Base-by-base conservation (phyloP, 192 early-diverging fungal species). In the Entomortierella beljakovae region DNA sequence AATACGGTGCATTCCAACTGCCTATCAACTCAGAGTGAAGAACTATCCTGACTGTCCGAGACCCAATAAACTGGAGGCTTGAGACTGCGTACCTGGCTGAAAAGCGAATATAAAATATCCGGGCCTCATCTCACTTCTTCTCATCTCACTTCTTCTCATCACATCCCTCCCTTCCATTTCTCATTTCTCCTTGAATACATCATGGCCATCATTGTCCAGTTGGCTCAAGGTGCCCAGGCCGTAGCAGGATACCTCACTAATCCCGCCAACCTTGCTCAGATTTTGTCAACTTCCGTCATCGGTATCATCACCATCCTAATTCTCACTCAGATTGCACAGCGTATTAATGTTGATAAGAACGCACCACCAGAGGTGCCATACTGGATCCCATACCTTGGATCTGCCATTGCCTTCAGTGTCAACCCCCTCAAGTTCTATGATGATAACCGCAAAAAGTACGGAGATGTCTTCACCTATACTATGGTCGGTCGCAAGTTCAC, bases 401-500 rank as follows among this genome's bases (percentile, higher is more conserved):
- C 90, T 50, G 94, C 94, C 71, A 80, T 97, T 57, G 66, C 86
- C 56, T 96, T 95, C 86, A 96, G 97, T 69, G 87, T 96, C 59
- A 86, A 94, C 70, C 96, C 98, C 29, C 86, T 99, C 81, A 87
- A 88, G 48, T 98, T 97, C 68, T 87, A 97, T 48, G 87, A 87
- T 64, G 87, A 97, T 72, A 87, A 92, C 87, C 92, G 92, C 77
- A 86, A 90, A 77, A 85, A 85, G 77, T 90, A 96, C 71, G 96
- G 96, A 79, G 95, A 97, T 87, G 84, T 89, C 59, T 99, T 94
- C 82, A 96, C 96, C 6, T 98, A 96, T 72, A 85, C 91, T 20
- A 94, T 99, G 94, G 88, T 97, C 79, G 96, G 96, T 53, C 91
- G 90, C 71, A 88, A 88, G 51, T 93, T 98, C 88, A 97, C 97